Conservation (phyloP, 2,329 filamentous ascomycete genomes). For the Paecilomyces sp. region DNA sequence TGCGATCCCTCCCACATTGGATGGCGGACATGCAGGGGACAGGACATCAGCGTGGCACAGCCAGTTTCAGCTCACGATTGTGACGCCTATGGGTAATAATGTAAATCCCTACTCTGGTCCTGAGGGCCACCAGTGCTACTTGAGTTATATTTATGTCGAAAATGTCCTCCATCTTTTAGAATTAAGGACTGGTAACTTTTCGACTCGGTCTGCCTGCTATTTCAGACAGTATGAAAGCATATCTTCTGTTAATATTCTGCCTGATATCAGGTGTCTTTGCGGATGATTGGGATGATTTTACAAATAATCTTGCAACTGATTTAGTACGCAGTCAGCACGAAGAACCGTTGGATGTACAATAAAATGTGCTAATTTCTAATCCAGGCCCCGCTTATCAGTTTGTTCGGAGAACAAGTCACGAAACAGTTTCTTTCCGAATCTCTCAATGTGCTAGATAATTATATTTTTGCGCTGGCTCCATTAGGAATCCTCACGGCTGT, state of each 20-base stretch:
- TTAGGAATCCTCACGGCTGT: conserved; percentile 40
- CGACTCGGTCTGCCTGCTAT: not conserved
- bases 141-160: not conserved
- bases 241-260: conserved; percentile 7
- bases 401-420: conserved; percentile 42
- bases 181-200: not conserved
- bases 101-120: not conserved
- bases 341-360: not conserved
- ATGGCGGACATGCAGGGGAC: not conserved
- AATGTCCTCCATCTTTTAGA: not conserved
- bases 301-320: conserved; percentile 33
- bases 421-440: conserved; percentile 44
- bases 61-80: not conserved
- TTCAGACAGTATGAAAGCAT: not conserved
- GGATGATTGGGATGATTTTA: conserved; percentile 29
- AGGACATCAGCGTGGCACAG: not conserved
- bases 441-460: conserved; percentile 32
- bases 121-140: not conserved
- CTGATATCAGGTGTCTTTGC: conserved; percentile 15
- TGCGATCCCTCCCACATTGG: not conserved
- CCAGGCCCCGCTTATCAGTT: conserved; percentile 27
- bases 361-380: not conserved
- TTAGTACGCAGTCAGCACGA: conserved; percentile 17
- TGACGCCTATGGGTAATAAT: not conserved
- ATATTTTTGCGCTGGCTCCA: conserved; percentile 43